Evolutionary conservation across 306 rosid species (phyloP).

Genomic region (Casuarina equisetifolia): DNA sequence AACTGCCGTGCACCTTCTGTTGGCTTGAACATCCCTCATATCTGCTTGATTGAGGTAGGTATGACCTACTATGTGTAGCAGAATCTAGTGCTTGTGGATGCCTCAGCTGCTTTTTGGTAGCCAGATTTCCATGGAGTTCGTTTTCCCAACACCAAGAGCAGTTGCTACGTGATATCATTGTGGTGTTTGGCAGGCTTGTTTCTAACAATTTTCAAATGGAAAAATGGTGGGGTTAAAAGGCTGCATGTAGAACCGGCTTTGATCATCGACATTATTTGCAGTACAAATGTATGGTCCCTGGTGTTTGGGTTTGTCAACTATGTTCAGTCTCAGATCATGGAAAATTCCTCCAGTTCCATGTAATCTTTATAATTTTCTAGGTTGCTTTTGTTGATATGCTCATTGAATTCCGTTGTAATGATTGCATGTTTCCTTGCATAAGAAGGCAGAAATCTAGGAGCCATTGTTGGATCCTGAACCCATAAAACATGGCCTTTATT

Average conservation of each 20-base stretch:
- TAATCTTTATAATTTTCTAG: background rate
- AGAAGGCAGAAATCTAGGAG: background rate
- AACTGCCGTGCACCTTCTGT: constrained; percentile 84
- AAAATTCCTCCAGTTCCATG: background rate
- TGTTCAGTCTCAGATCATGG: constrained; percentile 1
- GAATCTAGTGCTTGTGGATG: constrained; percentile 15
- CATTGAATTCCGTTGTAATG: background rate
- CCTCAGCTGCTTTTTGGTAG: constrained; percentile 27
- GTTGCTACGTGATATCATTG: background rate
- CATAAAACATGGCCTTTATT: background rate
- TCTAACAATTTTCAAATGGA: background rate
- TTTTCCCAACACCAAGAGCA: background rate
- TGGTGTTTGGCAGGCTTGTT: background rate
- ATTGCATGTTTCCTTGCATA: background rate
- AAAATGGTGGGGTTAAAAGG: background rate
- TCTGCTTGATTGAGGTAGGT: constrained; percentile 84
- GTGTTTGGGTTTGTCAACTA: constrained; percentile 29
- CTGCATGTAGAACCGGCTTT: background rate
- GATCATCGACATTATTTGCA: background rate
- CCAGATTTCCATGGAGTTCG: constrained; percentile 14
- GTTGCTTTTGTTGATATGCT: constrained; percentile 14
- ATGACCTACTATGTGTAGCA: constrained; percentile 70
- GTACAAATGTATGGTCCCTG: constrained; percentile 10
- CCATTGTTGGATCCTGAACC: background rate
- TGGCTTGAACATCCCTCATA: constrained; percentile 80